A percentile compares a stretch with the other conserved stretches of the same genome.
These are phyloP conservation scores for Sporopachydermia cereana DNA, from an alignment of 1,139 yeast species.

Conservation along the genomic window DNA sequence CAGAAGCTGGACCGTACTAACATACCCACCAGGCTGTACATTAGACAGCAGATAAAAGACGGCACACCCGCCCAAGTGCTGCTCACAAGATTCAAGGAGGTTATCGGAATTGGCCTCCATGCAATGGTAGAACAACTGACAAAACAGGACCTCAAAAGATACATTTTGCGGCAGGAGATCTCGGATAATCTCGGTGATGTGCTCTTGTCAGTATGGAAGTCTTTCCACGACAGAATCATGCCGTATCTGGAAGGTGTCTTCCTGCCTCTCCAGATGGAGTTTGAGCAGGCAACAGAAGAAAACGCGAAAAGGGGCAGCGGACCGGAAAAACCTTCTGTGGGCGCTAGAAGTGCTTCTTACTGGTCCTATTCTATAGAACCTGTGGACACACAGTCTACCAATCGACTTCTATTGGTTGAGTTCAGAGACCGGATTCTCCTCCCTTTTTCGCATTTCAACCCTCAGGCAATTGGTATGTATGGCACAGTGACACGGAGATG, in stretches of 20 bases:
- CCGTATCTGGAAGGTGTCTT: slow-evolving; percentile 50
- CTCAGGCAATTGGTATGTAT: not conserved
- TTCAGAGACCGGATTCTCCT: not conserved
- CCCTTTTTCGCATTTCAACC: not conserved
- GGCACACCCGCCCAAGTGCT: slow-evolving; percentile 3
- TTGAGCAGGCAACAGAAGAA: slow-evolving; percentile 20
- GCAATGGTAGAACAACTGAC: not conserved
- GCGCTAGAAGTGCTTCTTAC: not conserved
- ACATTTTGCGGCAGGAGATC: not conserved
- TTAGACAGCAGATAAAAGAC: slow-evolving; percentile 5
- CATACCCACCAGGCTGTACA: not conserved
- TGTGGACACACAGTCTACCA: not conserved
- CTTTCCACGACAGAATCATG: slow-evolving; percentile 39
- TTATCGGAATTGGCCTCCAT: not conserved
- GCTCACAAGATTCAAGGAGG: not conserved
- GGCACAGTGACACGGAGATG: too few species aligned
- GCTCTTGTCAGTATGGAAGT: slow-evolving; percentile 39
- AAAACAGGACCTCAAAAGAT: not conserved
- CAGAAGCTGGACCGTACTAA: too few species aligned
- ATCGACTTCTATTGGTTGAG: not conserved
- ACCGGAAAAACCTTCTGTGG: not conserved
- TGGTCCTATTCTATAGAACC: slow-evolving; percentile 1
- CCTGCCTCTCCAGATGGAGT: slow-evolving; percentile 45
- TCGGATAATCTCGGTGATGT: slow-evolving; percentile 18
- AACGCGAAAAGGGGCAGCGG: too few species aligned